These are phyloP conservation scores for Agaricus subrufescens DNA, from an alignment of 768 basidiomycete species.

Conservation along the genomic window DNA sequence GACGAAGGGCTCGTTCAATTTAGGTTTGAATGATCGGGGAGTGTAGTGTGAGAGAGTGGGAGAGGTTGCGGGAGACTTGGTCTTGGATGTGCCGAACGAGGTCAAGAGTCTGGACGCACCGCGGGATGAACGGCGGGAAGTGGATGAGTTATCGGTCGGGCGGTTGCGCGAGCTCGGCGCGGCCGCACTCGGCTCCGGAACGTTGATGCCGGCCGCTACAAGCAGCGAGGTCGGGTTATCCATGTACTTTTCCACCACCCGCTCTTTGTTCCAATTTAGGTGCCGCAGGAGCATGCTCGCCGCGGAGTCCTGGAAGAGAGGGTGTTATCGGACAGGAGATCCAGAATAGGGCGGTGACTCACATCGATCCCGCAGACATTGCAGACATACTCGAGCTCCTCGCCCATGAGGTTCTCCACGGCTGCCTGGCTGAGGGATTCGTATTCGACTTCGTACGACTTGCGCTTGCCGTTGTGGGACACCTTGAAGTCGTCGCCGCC, in stretches of 20 bases:
- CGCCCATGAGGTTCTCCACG: slow-evolving; percentile 73
- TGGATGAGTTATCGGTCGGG: slow-evolving; percentile 17
- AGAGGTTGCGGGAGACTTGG: slow-evolving; percentile 19
- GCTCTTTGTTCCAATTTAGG: slow-evolving; percentile 94
- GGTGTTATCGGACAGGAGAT: not conserved
- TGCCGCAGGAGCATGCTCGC: slow-evolving; percentile 79
- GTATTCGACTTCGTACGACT: slow-evolving; percentile 85
- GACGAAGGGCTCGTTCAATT: slow-evolving; percentile 53
- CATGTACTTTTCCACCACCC: slow-evolving; percentile 95
- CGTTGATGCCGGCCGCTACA: slow-evolving; percentile 64
- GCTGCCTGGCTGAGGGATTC: slow-evolving; percentile 66
- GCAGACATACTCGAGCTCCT: slow-evolving; percentile 82
- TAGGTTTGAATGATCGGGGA: slow-evolving; percentile 26
- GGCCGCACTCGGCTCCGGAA: slow-evolving; percentile 32
- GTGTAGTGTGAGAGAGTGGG: slow-evolving; percentile 14
- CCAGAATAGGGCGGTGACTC: slow-evolving; percentile 27
- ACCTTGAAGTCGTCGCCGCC: slow-evolving; percentile 59
- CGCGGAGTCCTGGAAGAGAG: slow-evolving; percentile 45
- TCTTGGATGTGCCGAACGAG: slow-evolving; percentile 25
- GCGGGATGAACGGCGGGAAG: slow-evolving; percentile 29
- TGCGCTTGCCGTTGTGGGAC: slow-evolving; percentile 47
- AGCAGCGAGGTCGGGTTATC: slow-evolving; percentile 76
- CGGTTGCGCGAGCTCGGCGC: slow-evolving; percentile 28
- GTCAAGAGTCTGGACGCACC: slow-evolving; percentile 33
- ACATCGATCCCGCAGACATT: slow-evolving; percentile 89